Evolutionary conservation across 805 yeast genomes (phyloP).

Genomic region (Saitoella complicata): DNA sequence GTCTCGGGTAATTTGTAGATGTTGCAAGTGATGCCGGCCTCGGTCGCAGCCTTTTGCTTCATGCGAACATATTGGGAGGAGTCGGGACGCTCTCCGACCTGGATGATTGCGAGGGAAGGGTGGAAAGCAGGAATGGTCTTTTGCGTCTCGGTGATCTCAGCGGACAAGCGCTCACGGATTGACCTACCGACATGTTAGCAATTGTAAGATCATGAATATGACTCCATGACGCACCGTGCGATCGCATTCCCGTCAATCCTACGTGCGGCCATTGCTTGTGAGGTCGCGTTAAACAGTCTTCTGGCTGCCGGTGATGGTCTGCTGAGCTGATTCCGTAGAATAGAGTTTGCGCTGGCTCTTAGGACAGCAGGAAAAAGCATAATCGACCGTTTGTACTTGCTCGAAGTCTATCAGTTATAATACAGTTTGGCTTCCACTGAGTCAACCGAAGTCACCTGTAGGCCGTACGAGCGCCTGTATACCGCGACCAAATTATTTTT

Average conservation of each 20-base stretch:
- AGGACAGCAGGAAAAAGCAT: too few relatives aligned
- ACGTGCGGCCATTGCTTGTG: slow-evolving; percentile 18
- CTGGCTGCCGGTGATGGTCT: too few relatives aligned
- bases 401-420: too few relatives aligned
- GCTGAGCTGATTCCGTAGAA: too few relatives aligned
- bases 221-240: slow-evolving; percentile 25
- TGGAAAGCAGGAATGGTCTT: slow-evolving; percentile 33
- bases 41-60: slow-evolving; percentile 78
- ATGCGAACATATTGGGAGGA: slow-evolving; percentile 81
- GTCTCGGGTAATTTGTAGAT: background rate
- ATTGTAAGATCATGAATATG: background rate
- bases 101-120: slow-evolving; percentile 70
- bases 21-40: slow-evolving; percentile 18
- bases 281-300: too few relatives aligned
- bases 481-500: too few relatives aligned
- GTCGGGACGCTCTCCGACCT: slow-evolving; percentile 82
- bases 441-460: too few relatives aligned
- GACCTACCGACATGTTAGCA: slow-evolving; percentile 3
- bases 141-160: slow-evolving; percentile 34
- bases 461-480: too few relatives aligned
- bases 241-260: slow-evolving; percentile 46
- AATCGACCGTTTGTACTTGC: too few relatives aligned
- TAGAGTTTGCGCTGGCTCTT: too few relatives aligned
- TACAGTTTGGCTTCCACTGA: too few relatives aligned
- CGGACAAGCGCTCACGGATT: slow-evolving; percentile 36